Evolutionary conservation across 345 rosid species (phyloP).

Genomic region (Zanthoxylum bungeanum): DNA sequence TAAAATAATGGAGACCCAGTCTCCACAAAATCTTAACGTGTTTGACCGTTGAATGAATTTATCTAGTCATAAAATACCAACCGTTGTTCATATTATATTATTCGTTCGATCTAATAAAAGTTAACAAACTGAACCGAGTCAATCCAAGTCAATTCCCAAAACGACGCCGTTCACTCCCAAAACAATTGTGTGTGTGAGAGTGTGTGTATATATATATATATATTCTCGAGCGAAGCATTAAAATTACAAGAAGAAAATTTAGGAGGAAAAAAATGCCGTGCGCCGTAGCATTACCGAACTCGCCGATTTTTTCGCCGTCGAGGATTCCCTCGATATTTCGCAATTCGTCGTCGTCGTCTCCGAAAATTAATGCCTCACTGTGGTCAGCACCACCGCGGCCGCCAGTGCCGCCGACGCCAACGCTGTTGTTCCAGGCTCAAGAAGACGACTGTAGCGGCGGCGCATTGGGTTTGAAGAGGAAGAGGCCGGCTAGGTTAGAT

Average conservation of each 20-base stretch:
- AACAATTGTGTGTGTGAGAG: too few relatives aligned
- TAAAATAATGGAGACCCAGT: not conserved
- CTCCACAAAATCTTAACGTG: not conserved
- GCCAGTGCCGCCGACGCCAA: not conserved
- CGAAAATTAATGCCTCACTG: slow-evolving; percentile 10
- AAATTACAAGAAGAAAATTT: not conserved
- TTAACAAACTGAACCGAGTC: not conserved
- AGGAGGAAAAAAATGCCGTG: slow-evolving; percentile 18
- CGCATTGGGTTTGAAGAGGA: slow-evolving; percentile 29
- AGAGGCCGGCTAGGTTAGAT: slow-evolving; percentile 38
- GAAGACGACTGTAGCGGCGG: too few relatives aligned
- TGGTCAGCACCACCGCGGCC: slow-evolving; percentile 2
- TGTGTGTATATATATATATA: too few relatives aligned
- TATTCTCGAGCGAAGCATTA: not conserved
- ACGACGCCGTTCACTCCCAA: slow-evolving; percentile 2
- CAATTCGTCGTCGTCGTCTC: slow-evolving; percentile 18
- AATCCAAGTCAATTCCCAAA: not conserved
- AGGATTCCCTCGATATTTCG: slow-evolving; percentile 18
- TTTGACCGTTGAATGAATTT: slow-evolving; percentile 14
- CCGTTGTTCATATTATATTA: not conserved
- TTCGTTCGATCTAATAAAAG: not conserved
- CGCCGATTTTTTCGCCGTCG: slow-evolving; percentile 41
- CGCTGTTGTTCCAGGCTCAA: not conserved
- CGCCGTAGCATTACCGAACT: slow-evolving; percentile 25
- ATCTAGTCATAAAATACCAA: not conserved